Percentiles rank a stretch among this genome's conserved stretches.
Conservation (phyloP, 805 yeast species). For the Yarrowia divulgata region DNA sequence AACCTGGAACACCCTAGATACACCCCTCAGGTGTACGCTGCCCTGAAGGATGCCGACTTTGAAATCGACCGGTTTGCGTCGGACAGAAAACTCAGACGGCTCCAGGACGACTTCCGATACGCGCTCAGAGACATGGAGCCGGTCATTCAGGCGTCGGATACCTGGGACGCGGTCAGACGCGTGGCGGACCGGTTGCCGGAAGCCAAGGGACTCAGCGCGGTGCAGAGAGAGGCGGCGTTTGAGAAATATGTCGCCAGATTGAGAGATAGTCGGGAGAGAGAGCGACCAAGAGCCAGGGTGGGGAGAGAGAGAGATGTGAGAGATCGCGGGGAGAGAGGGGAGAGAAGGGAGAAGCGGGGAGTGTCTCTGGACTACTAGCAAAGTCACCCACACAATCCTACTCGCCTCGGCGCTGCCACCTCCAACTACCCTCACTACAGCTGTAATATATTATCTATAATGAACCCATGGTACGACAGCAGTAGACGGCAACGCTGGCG, state of each 20-base stretch:
- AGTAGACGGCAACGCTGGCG: too few species aligned
- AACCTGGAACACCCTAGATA: conserved; percentile 32
- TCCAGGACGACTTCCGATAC: conserved; percentile 48
- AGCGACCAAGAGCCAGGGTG: conserved; percentile 40
- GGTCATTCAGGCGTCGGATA: conserved; percentile 46
- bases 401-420: too few species aligned
- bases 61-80: conserved; percentile 47
- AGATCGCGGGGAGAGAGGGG: not conserved
- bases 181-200: conserved; percentile 50
- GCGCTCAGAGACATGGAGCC: conserved; percentile 49
- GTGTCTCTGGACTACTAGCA: conserved; percentile 10
- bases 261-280: conserved; percentile 41
- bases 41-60: conserved; percentile 40
- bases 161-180: conserved; percentile 53
- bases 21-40: conserved; percentile 8
- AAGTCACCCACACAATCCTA: too few species aligned
- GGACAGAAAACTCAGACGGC: conserved; percentile 47
- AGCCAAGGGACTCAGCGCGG: conserved; percentile 51
- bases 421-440: too few species aligned
- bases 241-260: conserved; percentile 50
- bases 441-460: too few species aligned
- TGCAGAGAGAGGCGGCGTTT: conserved; percentile 48
- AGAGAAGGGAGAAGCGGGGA: not conserved
- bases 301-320: not conserved
- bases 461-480: too few species aligned